Evolutionary conservation across 2,329 filamentous ascomycete species (phyloP).

Genomic region (Lachnellula cervina): DNA sequence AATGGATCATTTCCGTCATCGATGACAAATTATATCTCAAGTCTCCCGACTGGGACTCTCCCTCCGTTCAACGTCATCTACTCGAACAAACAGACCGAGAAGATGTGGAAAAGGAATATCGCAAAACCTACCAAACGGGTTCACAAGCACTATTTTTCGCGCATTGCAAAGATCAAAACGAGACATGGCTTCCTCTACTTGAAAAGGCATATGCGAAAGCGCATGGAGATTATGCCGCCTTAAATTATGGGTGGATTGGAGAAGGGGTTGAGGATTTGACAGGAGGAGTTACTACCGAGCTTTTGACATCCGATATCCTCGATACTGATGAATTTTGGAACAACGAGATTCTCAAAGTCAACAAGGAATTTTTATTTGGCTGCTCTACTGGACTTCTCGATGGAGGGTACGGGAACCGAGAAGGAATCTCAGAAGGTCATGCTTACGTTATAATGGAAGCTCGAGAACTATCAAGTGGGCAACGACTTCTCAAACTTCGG

Average conservation of each 20-base stretch:
- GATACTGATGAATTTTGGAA: slow-evolving; percentile 80
- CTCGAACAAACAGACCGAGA: slow-evolving; percentile 71
- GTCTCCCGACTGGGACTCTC: slow-evolving; percentile 76
- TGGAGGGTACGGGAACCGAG: slow-evolving; percentile 55
- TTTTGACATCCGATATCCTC: slow-evolving; percentile 68
- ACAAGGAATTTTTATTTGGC: slow-evolving; percentile 74
- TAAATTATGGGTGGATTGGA: slow-evolving; percentile 63
- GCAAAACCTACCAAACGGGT: slow-evolving; percentile 45
- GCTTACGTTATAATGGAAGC: slow-evolving; percentile 59
- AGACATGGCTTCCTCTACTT: slow-evolving; percentile 75
- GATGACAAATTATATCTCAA: slow-evolving; percentile 87
- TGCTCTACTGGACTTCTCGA: slow-evolving; percentile 61
- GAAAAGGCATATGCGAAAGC: slow-evolving; percentile 84
- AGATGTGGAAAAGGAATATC: slow-evolving; percentile 67
- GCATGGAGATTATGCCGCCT: slow-evolving; percentile 72
- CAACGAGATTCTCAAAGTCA: slow-evolving; percentile 74
- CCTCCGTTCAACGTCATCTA: slow-evolving; percentile 67
- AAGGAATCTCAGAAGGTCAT: slow-evolving; percentile 54
- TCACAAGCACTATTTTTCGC: slow-evolving; percentile 75
- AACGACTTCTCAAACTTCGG: slow-evolving; percentile 53
- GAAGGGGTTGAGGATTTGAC: slow-evolving; percentile 56
- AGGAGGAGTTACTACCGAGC: slow-evolving; percentile 65
- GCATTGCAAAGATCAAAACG: slow-evolving; percentile 68
- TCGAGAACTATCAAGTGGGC: slow-evolving; percentile 45
- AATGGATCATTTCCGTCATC: slow-evolving; percentile 88